Conservation (phyloP, 192 early-diverging fungal genomes). For the Podila clonocystis region DNA sequence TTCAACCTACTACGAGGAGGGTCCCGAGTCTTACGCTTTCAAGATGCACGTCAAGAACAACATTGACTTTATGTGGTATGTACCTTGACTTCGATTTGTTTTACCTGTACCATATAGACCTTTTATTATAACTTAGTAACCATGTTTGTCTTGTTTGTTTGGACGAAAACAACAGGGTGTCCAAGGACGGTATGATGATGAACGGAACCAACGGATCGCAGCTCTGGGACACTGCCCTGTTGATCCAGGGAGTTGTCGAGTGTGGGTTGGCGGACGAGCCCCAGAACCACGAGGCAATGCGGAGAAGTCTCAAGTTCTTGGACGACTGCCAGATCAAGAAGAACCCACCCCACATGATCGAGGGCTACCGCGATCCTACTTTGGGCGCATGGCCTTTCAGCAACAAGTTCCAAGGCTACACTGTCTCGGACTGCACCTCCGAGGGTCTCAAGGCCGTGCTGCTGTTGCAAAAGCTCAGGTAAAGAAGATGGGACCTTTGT, state of each 20-base stretch:
- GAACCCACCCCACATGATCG: conserved; percentile 72
- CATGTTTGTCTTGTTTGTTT: not conserved
- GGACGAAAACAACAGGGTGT: conserved; percentile 59
- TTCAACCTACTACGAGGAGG: conserved; percentile 85
- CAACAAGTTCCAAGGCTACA: conserved; percentile 92
- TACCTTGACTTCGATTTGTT: not conserved
- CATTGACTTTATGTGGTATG: conserved; percentile 89
- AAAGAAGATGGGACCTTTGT: conserved; percentile 33
- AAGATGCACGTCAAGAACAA: conserved; percentile 73
- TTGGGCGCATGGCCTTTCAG: conserved; percentile 98
- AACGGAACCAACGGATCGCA: conserved; percentile 98
- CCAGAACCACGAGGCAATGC: conserved; percentile 75
- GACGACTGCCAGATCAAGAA: conserved; percentile 86
- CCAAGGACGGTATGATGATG: conserved; percentile 89
- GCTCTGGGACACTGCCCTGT: conserved; percentile 95
- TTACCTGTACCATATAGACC: no score
- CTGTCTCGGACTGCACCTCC: conserved; percentile 95
- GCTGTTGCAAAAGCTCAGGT: conserved; percentile 73
- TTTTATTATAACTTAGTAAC: no score
- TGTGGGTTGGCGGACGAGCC: conserved; percentile 75
- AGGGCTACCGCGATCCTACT: conserved; percentile 83
- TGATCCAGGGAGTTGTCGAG: conserved; percentile 87
- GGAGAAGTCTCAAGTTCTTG: conserved; percentile 80
- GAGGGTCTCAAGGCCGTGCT: conserved; percentile 90
- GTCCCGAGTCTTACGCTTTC: conserved; percentile 85